Evolutionary conservation across 768 basidiomycete species (phyloP), one percentile per base, ranked within the genome.

Genomic region (Postia placenta): DNA sequence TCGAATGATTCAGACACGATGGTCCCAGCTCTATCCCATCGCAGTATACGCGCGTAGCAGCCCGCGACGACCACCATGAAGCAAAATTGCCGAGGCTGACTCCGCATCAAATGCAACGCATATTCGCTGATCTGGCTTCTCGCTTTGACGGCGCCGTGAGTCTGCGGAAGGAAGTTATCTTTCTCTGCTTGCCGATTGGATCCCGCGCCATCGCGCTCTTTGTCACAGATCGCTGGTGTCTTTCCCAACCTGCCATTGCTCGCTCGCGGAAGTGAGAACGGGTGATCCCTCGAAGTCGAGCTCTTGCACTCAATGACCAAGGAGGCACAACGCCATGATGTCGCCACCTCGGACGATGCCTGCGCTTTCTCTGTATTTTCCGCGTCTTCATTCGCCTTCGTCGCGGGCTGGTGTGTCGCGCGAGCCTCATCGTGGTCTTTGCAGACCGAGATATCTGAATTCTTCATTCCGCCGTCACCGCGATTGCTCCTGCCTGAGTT

Each of bases 61-160:
- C n/a, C n/a, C n/a, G n/a, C n/a, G n/a, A n/a, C n/a, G n/a, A n/a
- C n/a, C n/a, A n/a, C n/a, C n/a, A n/a, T n/a, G n/a, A n/a, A n/a
- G 19, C 40, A 7, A 4, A 7, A 7, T 9, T 22, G 15, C 30
- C 22, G 28, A 15, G 35, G 25, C 38, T 24, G 28, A 28, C 22
- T 17, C 40, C 24, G 30, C 42, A 49, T 30, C 42, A 14, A 19
- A 49, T 42, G 3, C 7, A 37, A 2, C 19, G 27, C n/a, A 49
- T 22, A 11, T n/a, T n/a, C n/a, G n/a, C 17, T 23, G 5, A 25
- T 35, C n/a, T 51, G 51, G 2, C 61, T 14, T 12, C 49, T 6
- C 1, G 39, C 62, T 59, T 44, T 67, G 69, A 11, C 56, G 51
- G 14, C 52, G 45, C 26, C 53, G 50, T 43, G 54, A 45, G 11